Evolutionary conservation across 768 basidiomycete species (phyloP), one percentile per base, ranked within the genome.

Genomic region (Gloeostereum incarnatum): DNA sequence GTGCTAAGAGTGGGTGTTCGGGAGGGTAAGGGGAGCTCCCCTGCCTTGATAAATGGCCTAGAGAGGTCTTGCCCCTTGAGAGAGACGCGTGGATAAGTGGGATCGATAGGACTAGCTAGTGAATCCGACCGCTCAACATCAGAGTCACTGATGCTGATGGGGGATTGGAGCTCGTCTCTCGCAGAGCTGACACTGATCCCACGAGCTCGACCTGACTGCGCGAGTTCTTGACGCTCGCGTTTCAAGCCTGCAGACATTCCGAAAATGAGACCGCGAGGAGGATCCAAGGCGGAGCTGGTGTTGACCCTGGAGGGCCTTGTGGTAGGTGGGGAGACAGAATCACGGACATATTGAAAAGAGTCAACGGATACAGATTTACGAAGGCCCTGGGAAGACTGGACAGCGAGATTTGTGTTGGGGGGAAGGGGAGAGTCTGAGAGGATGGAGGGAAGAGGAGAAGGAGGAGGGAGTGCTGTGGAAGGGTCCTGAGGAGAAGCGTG

Each of bases 351-450:
- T 24, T 61, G 62, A 55, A 87, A 80, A 7, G 85, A 87, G 56
- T 87, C 85, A 43, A 78, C 82, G 16, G 85, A 87, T 43, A 81
- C 58, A 20, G 83, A 81, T 61, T 86, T 86, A 49, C 81, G 71
- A 39, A 87, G 69, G 42, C 52, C 56, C 32, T 63, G 59, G 16
- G 63, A n/a, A n/a, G n/a, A n/a, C n/a, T n/a, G n/a, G n/a, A n/a
- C n/a, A n/a, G n/a, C n/a, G n/a, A n/a, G n/a, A n/a, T n/a, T n/a
- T n/a, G n/a, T n/a, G n/a, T n/a, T n/a, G n/a, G n/a, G n/a, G n/a
- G n/a, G n/a, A n/a, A n/a, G n/a, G n/a, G n/a, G n/a, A n/a, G n/a
- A n/a, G n/a, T n/a, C n/a, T n/a, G n/a, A n/a, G n/a, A n/a, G n/a
- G n/a, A n/a, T n/a, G n/a, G n/a, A n/a, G n/a, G n/a, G n/a, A n/a